phyloP scores from a whole-genome alignment of 805 yeast species.

The Yarrowia sp. region DNA sequence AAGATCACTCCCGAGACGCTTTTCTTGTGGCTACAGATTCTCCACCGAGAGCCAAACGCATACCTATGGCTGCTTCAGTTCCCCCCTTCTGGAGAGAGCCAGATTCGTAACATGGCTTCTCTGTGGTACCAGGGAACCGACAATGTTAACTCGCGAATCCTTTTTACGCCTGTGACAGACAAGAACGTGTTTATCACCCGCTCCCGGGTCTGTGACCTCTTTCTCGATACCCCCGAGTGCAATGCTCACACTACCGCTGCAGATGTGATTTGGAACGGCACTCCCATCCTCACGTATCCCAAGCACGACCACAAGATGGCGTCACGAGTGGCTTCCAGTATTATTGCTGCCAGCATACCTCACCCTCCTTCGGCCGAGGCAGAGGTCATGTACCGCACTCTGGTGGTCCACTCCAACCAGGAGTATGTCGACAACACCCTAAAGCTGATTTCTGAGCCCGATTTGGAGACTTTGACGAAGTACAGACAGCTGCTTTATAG shows the following conservation, averaged over 20 bases:
- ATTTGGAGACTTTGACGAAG: not conserved
- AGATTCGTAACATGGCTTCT: slow-evolving; percentile 34
- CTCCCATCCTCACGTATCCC: slow-evolving; percentile 39
- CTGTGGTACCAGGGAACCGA: slow-evolving; percentile 33
- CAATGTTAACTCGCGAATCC: slow-evolving; percentile 32
- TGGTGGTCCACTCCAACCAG: not conserved
- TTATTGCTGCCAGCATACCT: slow-evolving; percentile 36
- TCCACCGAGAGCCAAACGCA: slow-evolving; percentile 35
- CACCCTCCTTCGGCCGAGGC: slow-evolving; percentile 16
- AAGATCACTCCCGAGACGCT: slow-evolving; percentile 39
- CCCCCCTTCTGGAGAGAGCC: slow-evolving; percentile 35
- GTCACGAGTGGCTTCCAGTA: slow-evolving; percentile 36
- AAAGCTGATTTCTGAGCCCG: not conserved
- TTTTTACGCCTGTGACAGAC: slow-evolving; percentile 39
- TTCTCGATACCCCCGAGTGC: slow-evolving; percentile 41
- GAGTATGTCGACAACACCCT: not conserved
- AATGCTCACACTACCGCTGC: slow-evolving; percentile 42
- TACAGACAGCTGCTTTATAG: not conserved
- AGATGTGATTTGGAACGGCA: slow-evolving; percentile 39
- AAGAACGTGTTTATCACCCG: slow-evolving; percentile 38
- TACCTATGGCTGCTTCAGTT: slow-evolving; percentile 40
- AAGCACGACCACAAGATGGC: slow-evolving; percentile 34
- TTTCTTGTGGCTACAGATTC: slow-evolving; percentile 36
- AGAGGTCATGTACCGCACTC: not conserved
- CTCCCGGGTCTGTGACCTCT: slow-evolving; percentile 38